A percentile compares a stretch with the other conserved stretches of the same genome.
Evolutionary conservation across 2,329 filamentous ascomycete genomes (phyloP).

Genomic region (Phaeoacremonium minimum): DNA sequence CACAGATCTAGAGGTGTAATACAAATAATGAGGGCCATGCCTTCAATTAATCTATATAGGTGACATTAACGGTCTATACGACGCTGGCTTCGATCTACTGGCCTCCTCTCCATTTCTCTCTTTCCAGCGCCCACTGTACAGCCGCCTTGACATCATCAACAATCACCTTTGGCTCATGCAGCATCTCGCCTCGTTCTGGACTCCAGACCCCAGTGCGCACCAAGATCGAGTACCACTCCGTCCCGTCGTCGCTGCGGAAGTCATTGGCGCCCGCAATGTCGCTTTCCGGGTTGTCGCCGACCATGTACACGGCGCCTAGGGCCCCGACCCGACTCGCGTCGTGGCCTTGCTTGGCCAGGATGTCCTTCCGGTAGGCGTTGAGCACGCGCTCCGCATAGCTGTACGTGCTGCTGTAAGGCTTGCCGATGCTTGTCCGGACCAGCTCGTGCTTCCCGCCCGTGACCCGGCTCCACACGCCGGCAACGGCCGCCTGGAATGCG

Average conservation of each 20-base stretch:
- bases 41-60: too few relatives aligned
- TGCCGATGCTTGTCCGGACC: constrained; percentile 69
- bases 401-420: constrained; percentile 76
- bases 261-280: constrained; percentile 86
- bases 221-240: constrained; percentile 73
- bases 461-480: constrained; percentile 72
- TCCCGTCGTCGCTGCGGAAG: constrained; percentile 47
- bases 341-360: constrained; percentile 28
- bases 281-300: constrained; percentile 84
- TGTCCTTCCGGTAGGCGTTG: constrained; percentile 48
- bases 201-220: constrained; percentile 77
- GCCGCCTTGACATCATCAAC: constrained; percentile 73
- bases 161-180: constrained; percentile 32
- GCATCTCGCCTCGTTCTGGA: neutral
- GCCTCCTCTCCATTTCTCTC: constrained; percentile 37
- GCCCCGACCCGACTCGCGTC: constrained; percentile 1
- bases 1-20: neutral
- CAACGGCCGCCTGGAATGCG: constrained; percentile 77
- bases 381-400: constrained; percentile 77
- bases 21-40: too few relatives aligned
- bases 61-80: neutral
- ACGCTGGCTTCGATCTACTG: neutral
- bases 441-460: constrained; percentile 58
- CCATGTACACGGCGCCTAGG: constrained; percentile 84
- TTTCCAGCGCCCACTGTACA: constrained; percentile 70